A percentile compares a stretch with the other conserved stretches of the same genome.
Evolutionary conservation across 306 rosid genomes (phyloP).

Genomic region (Lathyrus tuberosus): DNA sequence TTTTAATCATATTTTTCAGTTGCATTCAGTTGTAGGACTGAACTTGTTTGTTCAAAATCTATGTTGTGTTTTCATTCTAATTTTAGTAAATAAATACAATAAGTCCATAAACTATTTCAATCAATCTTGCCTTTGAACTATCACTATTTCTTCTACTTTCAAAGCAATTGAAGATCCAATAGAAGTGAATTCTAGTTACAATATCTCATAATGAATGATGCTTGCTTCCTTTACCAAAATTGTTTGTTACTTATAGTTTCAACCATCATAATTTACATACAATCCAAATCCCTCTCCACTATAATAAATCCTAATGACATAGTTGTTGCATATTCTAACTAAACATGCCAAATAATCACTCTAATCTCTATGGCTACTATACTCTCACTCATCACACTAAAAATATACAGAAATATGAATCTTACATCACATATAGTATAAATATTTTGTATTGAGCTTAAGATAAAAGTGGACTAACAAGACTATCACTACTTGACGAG

Average conservation of each 20-base stretch:
- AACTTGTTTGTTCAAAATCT: neutral
- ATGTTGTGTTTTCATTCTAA: neutral
- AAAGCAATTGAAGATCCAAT: no score
- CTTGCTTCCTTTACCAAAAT: neutral
- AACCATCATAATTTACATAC: neutral
- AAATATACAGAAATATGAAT: constrained; percentile 17
- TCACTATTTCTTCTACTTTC: no score
- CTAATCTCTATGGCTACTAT: constrained; percentile 10
- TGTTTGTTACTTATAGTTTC: no score
- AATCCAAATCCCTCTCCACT: no score
- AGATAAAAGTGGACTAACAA: constrained; percentile 63
- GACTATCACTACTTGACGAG: constrained; percentile 48
- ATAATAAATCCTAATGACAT: constrained; percentile 7
- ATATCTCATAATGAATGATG: neutral
- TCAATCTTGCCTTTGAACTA: no score
- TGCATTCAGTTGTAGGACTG: neutral
- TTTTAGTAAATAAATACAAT: no score
- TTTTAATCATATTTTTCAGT: no score
- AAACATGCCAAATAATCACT: neutral
- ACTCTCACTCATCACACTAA: constrained; percentile 7
- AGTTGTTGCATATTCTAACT: constrained; percentile 6
- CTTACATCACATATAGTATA: neutral
- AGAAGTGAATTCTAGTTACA: constrained; percentile 3
- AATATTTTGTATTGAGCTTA: constrained; percentile 33
- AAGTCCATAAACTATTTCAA: no score